A percentile compares a stretch with the other conserved stretches of the same genome.
Evolutionary conservation across 768 basidiomycete species (phyloP).

Genomic region (Lentinus tigrinus): DNA sequence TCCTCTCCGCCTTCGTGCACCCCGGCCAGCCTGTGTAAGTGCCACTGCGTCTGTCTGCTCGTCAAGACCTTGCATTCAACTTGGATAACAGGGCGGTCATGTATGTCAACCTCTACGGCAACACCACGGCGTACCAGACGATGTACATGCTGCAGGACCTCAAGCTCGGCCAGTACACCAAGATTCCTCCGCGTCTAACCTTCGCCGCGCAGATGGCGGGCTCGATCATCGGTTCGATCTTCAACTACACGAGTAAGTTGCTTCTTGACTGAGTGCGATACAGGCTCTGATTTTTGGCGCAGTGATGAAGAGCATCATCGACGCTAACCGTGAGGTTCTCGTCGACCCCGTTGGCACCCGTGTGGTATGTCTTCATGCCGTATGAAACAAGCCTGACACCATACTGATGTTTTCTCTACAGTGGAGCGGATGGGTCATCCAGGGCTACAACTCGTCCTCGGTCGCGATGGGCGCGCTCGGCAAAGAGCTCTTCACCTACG

Average conservation of each 20-base stretch:
- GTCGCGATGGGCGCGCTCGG: constrained; percentile 57
- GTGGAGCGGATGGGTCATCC: constrained; percentile 56
- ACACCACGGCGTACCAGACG: constrained; percentile 52
- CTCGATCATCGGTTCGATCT: constrained; percentile 50
- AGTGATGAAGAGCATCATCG: constrained; percentile 52
- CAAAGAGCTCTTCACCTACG: constrained; percentile 49
- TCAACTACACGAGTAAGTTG: constrained; percentile 47
- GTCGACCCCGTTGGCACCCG: constrained; percentile 49
- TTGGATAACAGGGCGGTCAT: constrained; percentile 41
- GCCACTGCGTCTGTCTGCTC: background rate
- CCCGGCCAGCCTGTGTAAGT: constrained; percentile 46
- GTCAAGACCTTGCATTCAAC: background rate
- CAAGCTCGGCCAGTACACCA: constrained; percentile 55
- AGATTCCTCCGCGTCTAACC: constrained; percentile 49
- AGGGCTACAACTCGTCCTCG: constrained; percentile 52
- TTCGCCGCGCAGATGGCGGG: constrained; percentile 51
- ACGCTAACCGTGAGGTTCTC: constrained; percentile 44
- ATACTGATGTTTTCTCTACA: constrained; percentile 12
- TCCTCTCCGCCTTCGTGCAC: constrained; percentile 51
- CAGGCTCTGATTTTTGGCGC: constrained; percentile 1
- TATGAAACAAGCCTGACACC: background rate
- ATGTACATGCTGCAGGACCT: constrained; percentile 52
- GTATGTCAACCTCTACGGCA: constrained; percentile 56
- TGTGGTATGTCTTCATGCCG: constrained; percentile 31
- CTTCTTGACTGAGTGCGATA: background rate